Evolutionary conservation across 805 yeast species (phyloP), one percentile per base, ranked within the genome.

Genomic region (Hagleromyces aurorensis): DNA sequence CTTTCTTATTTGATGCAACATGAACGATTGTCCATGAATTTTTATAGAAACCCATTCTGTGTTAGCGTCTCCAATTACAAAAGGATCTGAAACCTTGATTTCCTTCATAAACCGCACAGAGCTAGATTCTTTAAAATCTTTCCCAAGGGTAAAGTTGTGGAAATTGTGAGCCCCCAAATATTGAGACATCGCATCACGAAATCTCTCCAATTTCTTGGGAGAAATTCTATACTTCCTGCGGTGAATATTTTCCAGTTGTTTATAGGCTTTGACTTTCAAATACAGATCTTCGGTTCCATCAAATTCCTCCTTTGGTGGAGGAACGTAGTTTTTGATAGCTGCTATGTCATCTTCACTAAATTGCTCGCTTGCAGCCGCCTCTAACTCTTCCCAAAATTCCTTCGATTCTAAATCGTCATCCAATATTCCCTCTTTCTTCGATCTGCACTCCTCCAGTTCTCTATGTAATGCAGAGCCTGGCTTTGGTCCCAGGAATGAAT

Each of bases 21-120:
- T 91, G 59, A 91, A 91, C 3, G 96, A 84, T 61, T 91, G 98
- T 6, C 98, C 98, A 56, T 91, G 98, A 43, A 91, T 84, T 62
- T 89, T 87, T 49, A 91, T 79, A 2, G 95, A 83, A 2, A 84
- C 70, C 98, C 98, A 91, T 53, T 91, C 97, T 5, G 96, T 86
- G 29, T 81, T 80, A 5, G 91, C 81, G 26, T 83, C 86, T 50
- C 87, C 83, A 43, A 89, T 87, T 29, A 85, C 78, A 55, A 85
- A 83, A 2, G 97, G 97, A 2, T 83, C 93, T 11, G 86, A 72
- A 0, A 85, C 94, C 1, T 70, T 67, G 27, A 89, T 68, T 12
- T 71, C 61, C 48, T 82, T 82, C 85, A 91, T 87, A 54, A 64
- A 82, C 47, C 98, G 68, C 29, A 70, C 65, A 3, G 96, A 80